A percentile compares a stretch with the other conserved stretches of the same genome.
These are phyloP conservation scores for Clavulina sp. DNA, from an alignment of 768 basidiomycete genomes.

Conservation along the genomic window DNA sequence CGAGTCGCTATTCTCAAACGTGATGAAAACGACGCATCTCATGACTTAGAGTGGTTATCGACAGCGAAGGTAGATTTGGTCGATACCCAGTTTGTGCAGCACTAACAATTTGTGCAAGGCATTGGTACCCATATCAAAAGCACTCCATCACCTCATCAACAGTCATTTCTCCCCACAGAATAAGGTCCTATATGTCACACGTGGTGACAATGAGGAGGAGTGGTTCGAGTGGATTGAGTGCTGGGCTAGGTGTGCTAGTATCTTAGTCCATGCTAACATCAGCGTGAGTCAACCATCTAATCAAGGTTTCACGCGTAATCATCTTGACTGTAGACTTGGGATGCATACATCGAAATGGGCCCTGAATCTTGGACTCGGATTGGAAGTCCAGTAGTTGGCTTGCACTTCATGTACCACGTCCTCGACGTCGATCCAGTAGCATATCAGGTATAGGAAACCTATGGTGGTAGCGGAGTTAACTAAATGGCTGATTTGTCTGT, in stretches of 20 bases:
- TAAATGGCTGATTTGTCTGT: too few species aligned
- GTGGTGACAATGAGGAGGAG: slow-evolving; percentile 9
- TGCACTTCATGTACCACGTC: slow-evolving; percentile 41
- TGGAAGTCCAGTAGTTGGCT: slow-evolving; percentile 38
- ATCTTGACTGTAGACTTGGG: slow-evolving; percentile 59
- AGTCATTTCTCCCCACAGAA: too few species aligned
- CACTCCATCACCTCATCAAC: too few species aligned
- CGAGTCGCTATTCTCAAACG: too few species aligned
- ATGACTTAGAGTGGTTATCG: too few species aligned
- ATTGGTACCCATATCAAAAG: too few species aligned
- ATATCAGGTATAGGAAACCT: slow-evolving; percentile 31
- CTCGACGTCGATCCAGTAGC: slow-evolving; percentile 41
- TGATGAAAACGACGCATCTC: too few species aligned
- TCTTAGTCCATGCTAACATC: slow-evolving; percentile 35
- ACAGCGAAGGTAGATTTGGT: too few species aligned
- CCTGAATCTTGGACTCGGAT: slow-evolving; percentile 39
- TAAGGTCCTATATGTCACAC: too few species aligned
- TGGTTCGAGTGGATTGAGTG: slow-evolving; percentile 43
- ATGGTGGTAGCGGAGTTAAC: background rate
- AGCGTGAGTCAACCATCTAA: slow-evolving; percentile 20
- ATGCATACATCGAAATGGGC: slow-evolving; percentile 33
- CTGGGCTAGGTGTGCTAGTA: slow-evolving; percentile 54
- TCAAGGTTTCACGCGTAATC: background rate
- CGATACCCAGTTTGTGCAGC: too few species aligned
- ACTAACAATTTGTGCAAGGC: too few species aligned